These are phyloP conservation scores for Epichloe typhina DNA, from an alignment of 2,329 filamentous ascomycete species.

Conservation along the genomic window DNA sequence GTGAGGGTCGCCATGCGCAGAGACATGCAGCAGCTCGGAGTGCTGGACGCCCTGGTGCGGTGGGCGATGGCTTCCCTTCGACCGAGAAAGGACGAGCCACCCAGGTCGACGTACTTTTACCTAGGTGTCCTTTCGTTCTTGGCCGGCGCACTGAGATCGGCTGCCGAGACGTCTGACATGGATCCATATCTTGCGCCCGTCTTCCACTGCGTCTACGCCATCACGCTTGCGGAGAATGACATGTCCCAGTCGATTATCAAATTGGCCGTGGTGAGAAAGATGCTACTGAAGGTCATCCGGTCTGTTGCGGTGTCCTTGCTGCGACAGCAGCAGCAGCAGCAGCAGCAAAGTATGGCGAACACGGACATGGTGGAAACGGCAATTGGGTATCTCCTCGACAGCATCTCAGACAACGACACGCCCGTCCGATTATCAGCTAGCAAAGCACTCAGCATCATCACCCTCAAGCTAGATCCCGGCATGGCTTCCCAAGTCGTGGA, in stretches of 20 bases:
- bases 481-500: conserved; percentile 84
- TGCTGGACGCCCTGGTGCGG: conserved; percentile 53
- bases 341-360: conserved; percentile 22
- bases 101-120: conserved; percentile 53
- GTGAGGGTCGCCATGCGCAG: conserved; percentile 69
- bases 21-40: conserved; percentile 71
- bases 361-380: conserved; percentile 59
- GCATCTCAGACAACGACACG: conserved; percentile 75
- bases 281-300: conserved; percentile 72
- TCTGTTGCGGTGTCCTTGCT: conserved; percentile 57
- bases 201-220: conserved; percentile 49
- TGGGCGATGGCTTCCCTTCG: conserved; percentile 57
- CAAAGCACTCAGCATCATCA: conserved; percentile 81
- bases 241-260: conserved; percentile 44
- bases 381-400: conserved; percentile 69
- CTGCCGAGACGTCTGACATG: conserved; percentile 63
- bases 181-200: conserved; percentile 50
- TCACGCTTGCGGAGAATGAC: conserved; percentile 38
- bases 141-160: conserved; percentile 55
- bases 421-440: conserved; percentile 82
- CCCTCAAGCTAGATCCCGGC: conserved; percentile 61
- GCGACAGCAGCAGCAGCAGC: conserved; percentile 30
- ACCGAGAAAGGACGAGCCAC: conserved; percentile 22
- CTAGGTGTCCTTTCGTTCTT: conserved; percentile 72
- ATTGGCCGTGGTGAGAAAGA: conserved; percentile 70